Evolutionary conservation across 768 basidiomycete genomes (phyloP), one percentile per base, ranked within the genome.

Genomic region (Mycena indigotica): DNA sequence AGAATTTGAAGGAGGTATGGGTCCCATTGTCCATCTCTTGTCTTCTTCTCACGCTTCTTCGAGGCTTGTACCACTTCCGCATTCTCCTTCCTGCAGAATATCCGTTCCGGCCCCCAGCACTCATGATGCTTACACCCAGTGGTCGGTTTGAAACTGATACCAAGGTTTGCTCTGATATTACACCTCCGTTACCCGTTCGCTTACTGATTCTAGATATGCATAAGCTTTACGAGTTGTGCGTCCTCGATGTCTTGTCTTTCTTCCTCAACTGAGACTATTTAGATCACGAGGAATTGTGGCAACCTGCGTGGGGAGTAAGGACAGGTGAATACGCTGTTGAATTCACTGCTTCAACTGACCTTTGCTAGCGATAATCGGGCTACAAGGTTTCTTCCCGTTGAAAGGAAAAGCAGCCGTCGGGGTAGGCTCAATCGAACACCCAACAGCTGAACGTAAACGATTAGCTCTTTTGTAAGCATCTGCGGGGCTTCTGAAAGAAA

Each of bases 281-380:
- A 93, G 90, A 96, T 77, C 95, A 98, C 64, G 93, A 95, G 72
- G 96, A 98, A 65, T 80, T 92, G 28, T 98, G 96, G 96, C 95
- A 98, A 72, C 96, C 96, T 32, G 93, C 94, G 24, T 98, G 96
- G 96, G 96, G 96, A 54, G 91, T 98, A 19, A 84, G 96, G 61
- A 98, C 95, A 55, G 95, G 91, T 90, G 57, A 60, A 80, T 67
- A 44, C 49, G 38, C 23, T 50, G 3, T 46, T 48, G 4, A 40
- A 13, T 23, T 21, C 2, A 26, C n/a, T 41, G 29, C 39, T 13
- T 54, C 38, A n/a, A n/a, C 50, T 65, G 24, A 65, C 26, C 17
- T 21, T 19, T 45, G 35, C 21, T 60, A 92, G 92, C 93, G 30
- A 93, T 94, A 66, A 82, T 94, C 62, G 92, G 91, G 30, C 79